Evolutionary conservation across 2,329 filamentous ascomycete genomes (phyloP), one percentile per base, ranked within the genome.

Genomic region (Calycina herbarum): DNA sequence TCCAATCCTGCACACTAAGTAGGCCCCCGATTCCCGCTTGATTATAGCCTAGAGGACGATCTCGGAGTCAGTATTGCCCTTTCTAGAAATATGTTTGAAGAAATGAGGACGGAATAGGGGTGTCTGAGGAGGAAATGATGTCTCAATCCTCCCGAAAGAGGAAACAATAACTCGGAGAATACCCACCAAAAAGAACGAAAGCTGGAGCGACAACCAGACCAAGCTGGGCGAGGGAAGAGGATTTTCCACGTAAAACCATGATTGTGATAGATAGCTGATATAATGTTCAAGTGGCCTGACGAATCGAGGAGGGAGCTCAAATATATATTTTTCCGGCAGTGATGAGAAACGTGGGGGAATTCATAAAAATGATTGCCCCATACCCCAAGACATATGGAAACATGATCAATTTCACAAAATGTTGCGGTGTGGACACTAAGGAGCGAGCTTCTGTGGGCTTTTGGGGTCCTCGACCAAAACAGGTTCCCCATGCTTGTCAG

Each of bases 151-250:
- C 20, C 20, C 20, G 20, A 20, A 20, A 20, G 20, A 20, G 20
- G 20, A 20, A 20, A 20, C 1, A 20, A 20, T 20, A 20, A 20
- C 20, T 20, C 20, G 20, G 20, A 20, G 20, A 20, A 20, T 20
- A 20, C 20, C 20, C 20, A 20, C 20, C 78, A 66, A 79, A 79
- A 29, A 79, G 67, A 63, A 79, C 76, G 69, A 79, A 79, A 13
- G 79, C 73, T 4, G 81, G 81, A 6, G 75, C 77, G 20, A 82
- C 79, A 48, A 82, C 77, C 58, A 81, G 74, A 15, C 76, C 76
- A 62, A 80, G 75, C 69, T 82, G 80, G 31, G 68, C 68, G 33
- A 69, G 58, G 17, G 69, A 69, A 7, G 69, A 59, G 20, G 62
- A 51, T n/a, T 65, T 63, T 51, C 69, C 69, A 42, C 69, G 67